Base-by-base conservation (phyloP, 345 rosid genomes). In the Moricandia arvensis region DNA sequence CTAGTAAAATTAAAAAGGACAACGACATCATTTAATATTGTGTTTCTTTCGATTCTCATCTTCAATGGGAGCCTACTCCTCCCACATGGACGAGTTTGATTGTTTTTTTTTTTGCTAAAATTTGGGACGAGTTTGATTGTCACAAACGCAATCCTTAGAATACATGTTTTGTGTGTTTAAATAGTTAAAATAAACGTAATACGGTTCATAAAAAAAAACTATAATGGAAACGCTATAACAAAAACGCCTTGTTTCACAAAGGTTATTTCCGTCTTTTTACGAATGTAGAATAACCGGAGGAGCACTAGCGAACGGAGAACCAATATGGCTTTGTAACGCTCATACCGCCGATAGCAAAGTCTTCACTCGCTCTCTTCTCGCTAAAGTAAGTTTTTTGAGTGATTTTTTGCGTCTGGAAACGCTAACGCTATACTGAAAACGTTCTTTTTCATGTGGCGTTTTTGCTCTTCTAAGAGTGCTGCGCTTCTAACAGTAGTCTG, bases 291-390 rank as follows among this genome's bases (percentile, higher is more conserved):
- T 96, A 77, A 98, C 99, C 4, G 99, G 99, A 81, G 83, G 86
- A 73, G 69, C 96, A 1, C 82, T 89, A 2, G 87, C 87, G 8
- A 87, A 66, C 54, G 88, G 85, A 45, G 75, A 81, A 65, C 87
- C 88, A 10, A 75, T 86, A 49, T 96, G 99, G 99, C 81, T 96
- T 7, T 85, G 86, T 87, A 87, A 93, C 79, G 97, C 98, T 77
- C 87, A 85, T 70, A 80, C 59, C 84, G 91, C 97, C 12, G 97
- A 89, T 61, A 88, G 89, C 78, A 93, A 91, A 82, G 82, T 87
- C 57, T 96, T 96, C 73, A 88, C 80, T 71, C 99, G 98, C 27
- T 93, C 98, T 29, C 89, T 96, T 63, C 90, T 96, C 27, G 98
- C 99, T 30, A 93, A 96, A 90, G 98, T 94, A 68, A 54, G 66